Evolutionary conservation across 129 eudicot genomes (phyloP).

Genomic region (Artemisia annua): DNA sequence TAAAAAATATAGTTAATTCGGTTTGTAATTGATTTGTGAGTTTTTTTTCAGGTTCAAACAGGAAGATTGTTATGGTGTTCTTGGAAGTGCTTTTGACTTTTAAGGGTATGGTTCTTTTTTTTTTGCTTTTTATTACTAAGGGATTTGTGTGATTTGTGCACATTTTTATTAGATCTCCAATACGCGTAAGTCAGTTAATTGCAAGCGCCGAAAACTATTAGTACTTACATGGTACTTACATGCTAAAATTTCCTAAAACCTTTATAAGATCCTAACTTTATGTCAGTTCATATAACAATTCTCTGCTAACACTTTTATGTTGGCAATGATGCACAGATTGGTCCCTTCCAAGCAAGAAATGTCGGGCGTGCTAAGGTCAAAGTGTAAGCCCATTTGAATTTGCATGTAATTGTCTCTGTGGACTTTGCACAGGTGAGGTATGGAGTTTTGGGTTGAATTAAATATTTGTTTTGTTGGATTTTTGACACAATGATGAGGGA

Average conservation of each 20-base stretch:
- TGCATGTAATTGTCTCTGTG: conserved; percentile 80
- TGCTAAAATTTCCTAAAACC: conserved; percentile 35
- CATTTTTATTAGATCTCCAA: conserved; percentile 68
- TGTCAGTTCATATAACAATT: neutral
- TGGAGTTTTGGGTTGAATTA: neutral
- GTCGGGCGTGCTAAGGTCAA: conserved; percentile 77
- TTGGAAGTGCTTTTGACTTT: too few relatives aligned
- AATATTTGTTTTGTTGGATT: neutral
- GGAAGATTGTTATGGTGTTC: too few relatives aligned
- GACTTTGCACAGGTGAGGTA: conserved; percentile 79
- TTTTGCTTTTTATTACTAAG: too few relatives aligned
- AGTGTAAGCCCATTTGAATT: conserved; percentile 69
- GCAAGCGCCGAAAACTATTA: conserved; percentile 73
- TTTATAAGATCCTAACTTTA: neutral
- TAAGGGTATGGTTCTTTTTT: too few relatives aligned
- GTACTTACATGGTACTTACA: too few relatives aligned
- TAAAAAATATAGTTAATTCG: too few relatives aligned
- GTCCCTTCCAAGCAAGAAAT: conserved; percentile 78
- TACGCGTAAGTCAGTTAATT: conserved; percentile 77
- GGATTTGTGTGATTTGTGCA: conserved; percentile 13
- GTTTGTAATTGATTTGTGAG: too few relatives aligned
- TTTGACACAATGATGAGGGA: too few relatives aligned
- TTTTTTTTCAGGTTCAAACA: too few relatives aligned
- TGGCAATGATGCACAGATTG: conserved; percentile 55
- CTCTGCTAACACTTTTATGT: neutral